These are phyloP conservation scores for Blastobotrys mokoenaii DNA, from an alignment of 805 yeast genomes.

Conservation along the genomic window DNA sequence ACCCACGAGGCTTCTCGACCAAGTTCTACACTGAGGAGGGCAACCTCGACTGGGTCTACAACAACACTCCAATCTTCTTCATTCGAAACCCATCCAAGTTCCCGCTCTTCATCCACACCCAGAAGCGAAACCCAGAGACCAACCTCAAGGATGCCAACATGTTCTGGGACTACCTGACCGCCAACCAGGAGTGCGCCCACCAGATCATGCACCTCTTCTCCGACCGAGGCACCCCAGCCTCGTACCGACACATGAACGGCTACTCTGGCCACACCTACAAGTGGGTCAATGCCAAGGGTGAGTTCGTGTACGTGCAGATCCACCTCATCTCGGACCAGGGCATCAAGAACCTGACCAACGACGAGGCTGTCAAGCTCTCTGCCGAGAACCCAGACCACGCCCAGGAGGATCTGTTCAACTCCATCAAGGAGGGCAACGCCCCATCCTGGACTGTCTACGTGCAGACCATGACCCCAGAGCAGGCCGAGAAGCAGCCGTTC, in stretches of 20 bases:
- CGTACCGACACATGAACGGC: slow-evolving; percentile 50
- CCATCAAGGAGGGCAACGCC: slow-evolving; percentile 40
- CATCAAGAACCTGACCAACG: slow-evolving; percentile 35
- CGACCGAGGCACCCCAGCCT: slow-evolving; percentile 51
- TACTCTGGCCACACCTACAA: slow-evolving; percentile 61
- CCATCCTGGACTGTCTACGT: slow-evolving; percentile 48
- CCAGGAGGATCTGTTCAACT: slow-evolving; percentile 35
- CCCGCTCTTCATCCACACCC: slow-evolving; percentile 60
- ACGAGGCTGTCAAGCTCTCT: slow-evolving; percentile 39
- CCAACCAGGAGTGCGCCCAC: slow-evolving; percentile 50
- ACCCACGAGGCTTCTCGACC: slow-evolving; percentile 61
- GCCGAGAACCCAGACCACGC: slow-evolving; percentile 47
- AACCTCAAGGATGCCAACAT: slow-evolving; percentile 46
- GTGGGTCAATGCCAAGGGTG: slow-evolving; percentile 43
- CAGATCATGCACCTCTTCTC: slow-evolving; percentile 51
- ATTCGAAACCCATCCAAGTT: slow-evolving; percentile 57
- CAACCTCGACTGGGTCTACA: slow-evolving; percentile 63
- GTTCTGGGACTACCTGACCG: slow-evolving; percentile 50
- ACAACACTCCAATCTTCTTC: slow-evolving; percentile 63
- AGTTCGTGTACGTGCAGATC: slow-evolving; percentile 47
- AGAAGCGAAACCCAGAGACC: slow-evolving; percentile 61
- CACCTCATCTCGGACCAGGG: slow-evolving; percentile 48
- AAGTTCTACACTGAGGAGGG: slow-evolving; percentile 64
- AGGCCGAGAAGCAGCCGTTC: slow-evolving; percentile 33
- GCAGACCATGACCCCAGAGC: slow-evolving; percentile 51